Base-by-base conservation (phyloP, 805 yeast species). In the Candida odintsovae region DNA sequence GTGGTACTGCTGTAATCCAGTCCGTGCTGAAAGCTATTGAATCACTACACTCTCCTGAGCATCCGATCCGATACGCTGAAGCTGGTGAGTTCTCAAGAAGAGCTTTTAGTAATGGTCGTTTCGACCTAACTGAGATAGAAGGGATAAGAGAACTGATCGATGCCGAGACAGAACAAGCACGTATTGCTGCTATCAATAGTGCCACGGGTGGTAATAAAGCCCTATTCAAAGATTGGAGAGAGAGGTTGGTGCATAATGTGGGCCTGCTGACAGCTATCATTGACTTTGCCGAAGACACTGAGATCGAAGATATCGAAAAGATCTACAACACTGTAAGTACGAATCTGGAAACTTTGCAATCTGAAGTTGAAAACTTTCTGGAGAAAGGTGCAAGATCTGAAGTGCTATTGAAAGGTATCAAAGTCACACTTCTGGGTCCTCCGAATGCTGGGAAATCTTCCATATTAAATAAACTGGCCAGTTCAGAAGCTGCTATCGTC, bases 361-460 rank as follows among this genome's bases (percentile, higher is more conserved):
- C 4, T 0, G 81, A 83, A 28, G 70, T 90, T 13, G 47, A 57
- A 0, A 40, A 42, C 2, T 76, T 74, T 49, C 47, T 72, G 20
- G 47, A 59, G 13, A 77, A 71, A 55, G 76, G 83, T 6, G 69
- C 70, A 36, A 67, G 78, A 45, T 76, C 88, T 0, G 86, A 82
- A 53, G 68, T 90, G 1, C 63, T 92, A 15, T 64, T 83, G 37
- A 71, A 75, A 21, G 99, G 99, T 1, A 80, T 92, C 25, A 78
- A 78, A 47, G 57, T 90, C 22, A 80, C 83, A 0, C 67, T 94
- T 10, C 53, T 90, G 13, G 99, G 99, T 0, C 94, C 95, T 7
- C 97, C 99, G 1, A 94, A 94, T 64, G 97, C 96, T 1, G 99
- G 99, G 0, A 94, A 94, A 61, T 90, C 97, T 3, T 87, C 96